A percentile compares a stretch with the other conserved stretches of the same genome.
Conservation (phyloP, 140 eudicot genomes). For the Anethum foeniculum region DNA sequence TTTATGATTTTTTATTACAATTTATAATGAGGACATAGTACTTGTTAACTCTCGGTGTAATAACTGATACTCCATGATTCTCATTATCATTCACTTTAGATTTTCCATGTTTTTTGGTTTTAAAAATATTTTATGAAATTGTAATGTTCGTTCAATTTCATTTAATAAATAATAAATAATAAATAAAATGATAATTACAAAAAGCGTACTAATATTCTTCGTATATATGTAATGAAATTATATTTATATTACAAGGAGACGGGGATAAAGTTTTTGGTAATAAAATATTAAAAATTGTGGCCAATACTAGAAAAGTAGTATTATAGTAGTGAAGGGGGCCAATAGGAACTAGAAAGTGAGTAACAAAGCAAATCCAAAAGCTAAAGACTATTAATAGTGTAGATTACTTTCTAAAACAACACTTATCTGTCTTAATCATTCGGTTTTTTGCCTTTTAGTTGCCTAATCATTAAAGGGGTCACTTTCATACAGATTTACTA, state of each 20-base stretch:
- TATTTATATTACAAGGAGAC: too few relatives aligned
- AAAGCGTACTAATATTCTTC: too few relatives aligned
- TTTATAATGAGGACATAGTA: too few relatives aligned
- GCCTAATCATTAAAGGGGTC: not conserved
- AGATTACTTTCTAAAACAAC: not conserved
- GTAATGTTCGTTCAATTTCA: too few relatives aligned
- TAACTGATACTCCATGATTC: not conserved
- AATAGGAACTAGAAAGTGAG: not conserved
- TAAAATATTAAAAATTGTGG: too few relatives aligned
- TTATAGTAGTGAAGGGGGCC: too few relatives aligned
- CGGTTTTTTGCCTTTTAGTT: not conserved
- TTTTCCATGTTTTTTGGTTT: not conserved
- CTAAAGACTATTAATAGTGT: not conserved
- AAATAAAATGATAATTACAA: too few relatives aligned
- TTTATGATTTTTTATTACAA: not conserved
- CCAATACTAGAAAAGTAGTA: too few relatives aligned
- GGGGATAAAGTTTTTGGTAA: too few relatives aligned
- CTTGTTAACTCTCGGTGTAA: not conserved
- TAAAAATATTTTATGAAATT: too few relatives aligned
- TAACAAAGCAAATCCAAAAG: not conserved
- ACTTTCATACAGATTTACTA: not conserved
- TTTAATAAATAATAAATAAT: too few relatives aligned
- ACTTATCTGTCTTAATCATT: conserved; percentile 3
- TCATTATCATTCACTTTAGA: not conserved
- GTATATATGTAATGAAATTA: too few relatives aligned